These are phyloP conservation scores for Wickerhamomyces bovis DNA, from an alignment of 805 yeast genomes.

Conservation along the genomic window DNA sequence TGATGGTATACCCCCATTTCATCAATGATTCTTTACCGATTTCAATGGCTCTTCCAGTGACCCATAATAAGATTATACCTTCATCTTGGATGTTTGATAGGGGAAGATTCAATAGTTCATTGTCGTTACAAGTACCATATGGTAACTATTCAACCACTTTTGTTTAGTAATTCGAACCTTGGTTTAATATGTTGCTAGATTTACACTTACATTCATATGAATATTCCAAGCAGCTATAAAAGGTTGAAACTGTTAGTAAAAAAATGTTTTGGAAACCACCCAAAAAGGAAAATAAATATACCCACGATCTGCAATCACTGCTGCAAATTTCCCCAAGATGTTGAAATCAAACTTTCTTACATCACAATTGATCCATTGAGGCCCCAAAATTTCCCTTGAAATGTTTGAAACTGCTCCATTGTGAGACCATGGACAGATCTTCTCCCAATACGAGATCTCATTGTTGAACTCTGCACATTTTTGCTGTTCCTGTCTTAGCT, in stretches of 20 bases:
- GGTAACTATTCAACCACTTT: no score
- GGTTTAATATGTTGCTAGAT: not conserved
- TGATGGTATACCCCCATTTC: conserved; percentile 77
- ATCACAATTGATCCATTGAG: conserved; percentile 89
- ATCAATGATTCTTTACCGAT: conserved; percentile 70
- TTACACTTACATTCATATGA: conserved; percentile 57
- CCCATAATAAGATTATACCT: conserved; percentile 86
- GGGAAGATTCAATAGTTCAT: conserved; percentile 62
- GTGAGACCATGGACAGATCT: conserved; percentile 26
- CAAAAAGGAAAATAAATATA: not conserved
- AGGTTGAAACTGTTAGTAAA: not conserved
- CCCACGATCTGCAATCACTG: conserved; percentile 71
- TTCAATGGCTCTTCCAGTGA: conserved; percentile 90
- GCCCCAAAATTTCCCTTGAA: conserved; percentile 35
- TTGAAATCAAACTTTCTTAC: conserved; percentile 65
- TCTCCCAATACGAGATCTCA: conserved; percentile 16
- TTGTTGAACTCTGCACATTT: conserved; percentile 21
- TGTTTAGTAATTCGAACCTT: no score
- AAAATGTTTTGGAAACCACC: not conserved
- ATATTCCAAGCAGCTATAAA: conserved; percentile 85
- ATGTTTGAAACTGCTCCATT: conserved; percentile 31
- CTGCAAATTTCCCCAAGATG: conserved; percentile 73
- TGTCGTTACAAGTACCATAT: conserved; percentile 72
- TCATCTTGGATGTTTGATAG: conserved; percentile 70
- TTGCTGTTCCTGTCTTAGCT: conserved; percentile 17